These are phyloP conservation scores for Bolboschoenoplectus hybrid DNA, from an alignment of 202 grass and related monocot species.

Conservation along the genomic window DNA sequence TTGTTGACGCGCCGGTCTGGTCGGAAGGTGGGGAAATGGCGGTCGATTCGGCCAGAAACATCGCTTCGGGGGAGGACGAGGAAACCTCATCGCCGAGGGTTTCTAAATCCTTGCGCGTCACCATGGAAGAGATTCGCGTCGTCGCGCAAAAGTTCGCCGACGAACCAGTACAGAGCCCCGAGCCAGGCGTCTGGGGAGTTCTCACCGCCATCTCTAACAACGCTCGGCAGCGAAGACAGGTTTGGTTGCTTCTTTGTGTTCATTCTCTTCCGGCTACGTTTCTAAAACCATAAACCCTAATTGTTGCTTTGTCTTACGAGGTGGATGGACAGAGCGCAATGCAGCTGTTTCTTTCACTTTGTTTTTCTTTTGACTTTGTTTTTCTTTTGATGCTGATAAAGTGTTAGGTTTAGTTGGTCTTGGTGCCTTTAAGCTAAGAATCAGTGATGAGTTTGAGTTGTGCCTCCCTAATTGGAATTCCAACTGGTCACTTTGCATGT, in stretches of 20 bases:
- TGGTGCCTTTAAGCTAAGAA: not conserved
- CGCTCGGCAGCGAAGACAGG: conserved; percentile 72
- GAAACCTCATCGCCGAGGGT: conserved; percentile 20
- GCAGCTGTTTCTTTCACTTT: not conserved
- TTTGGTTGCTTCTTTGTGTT: not conserved
- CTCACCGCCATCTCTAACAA: conserved; percentile 83
- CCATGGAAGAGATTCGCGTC: conserved; percentile 59
- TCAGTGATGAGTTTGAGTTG: not conserved
- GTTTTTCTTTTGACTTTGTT: not conserved
- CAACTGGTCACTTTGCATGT: not conserved
- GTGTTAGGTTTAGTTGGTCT: not conserved
- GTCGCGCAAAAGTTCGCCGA: conserved; percentile 77
- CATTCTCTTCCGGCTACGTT: not conserved
- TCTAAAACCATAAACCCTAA: conserved; percentile 44
- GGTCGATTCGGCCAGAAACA: conserved; percentile 32
- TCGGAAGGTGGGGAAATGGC: conserved; percentile 26
- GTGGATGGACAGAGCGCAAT: not conserved
- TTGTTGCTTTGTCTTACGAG: not conserved
- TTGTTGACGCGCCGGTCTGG: conserved; percentile 20
- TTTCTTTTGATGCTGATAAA: not conserved
- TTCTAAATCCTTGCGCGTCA: conserved; percentile 35
- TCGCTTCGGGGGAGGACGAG: conserved; percentile 42
- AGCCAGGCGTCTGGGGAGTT: conserved; percentile 79
- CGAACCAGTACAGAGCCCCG: conserved; percentile 66
- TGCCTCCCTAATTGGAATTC: not conserved